phyloP scores from a whole-genome alignment of 331 rosid species.

The Quercus lobata region DNA sequence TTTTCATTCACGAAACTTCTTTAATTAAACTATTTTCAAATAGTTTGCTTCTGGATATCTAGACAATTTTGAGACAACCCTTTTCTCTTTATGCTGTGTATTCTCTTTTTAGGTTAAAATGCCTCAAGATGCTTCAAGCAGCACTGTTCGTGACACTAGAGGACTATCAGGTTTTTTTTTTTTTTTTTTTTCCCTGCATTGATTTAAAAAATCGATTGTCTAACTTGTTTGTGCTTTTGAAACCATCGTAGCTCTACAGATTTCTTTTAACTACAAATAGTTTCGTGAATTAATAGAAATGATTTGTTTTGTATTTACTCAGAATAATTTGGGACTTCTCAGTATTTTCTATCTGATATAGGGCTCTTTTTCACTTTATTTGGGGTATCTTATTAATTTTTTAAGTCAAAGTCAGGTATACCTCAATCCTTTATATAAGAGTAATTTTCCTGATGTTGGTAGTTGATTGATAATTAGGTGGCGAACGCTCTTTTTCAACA shows the following conservation, averaged over 20 bases:
- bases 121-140: constrained; percentile 94
- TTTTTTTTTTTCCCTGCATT: neutral
- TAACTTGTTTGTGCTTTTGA: neutral
- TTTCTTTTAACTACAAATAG: neutral
- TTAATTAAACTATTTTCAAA: neutral
- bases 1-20: neutral
- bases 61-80: neutral
- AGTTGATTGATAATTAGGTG: constrained; percentile 47
- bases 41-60: neutral
- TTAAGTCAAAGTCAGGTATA: neutral
- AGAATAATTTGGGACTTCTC: neutral
- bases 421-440: neutral
- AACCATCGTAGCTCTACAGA: neutral
- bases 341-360: neutral
- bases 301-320: neutral
- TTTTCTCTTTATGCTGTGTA: neutral
- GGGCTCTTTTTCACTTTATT: neutral
- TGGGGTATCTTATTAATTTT: neutral
- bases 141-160: constrained; percentile 68
- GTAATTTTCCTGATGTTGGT: neutral
- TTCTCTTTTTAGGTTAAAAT: constrained; percentile 62
- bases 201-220: neutral
- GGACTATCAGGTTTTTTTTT: constrained; percentile 82
- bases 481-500: constrained; percentile 95
- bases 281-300: neutral